These are phyloP conservation scores for Suillus variegatus DNA, from an alignment of 768 basidiomycete species.

Conservation along the genomic window DNA sequence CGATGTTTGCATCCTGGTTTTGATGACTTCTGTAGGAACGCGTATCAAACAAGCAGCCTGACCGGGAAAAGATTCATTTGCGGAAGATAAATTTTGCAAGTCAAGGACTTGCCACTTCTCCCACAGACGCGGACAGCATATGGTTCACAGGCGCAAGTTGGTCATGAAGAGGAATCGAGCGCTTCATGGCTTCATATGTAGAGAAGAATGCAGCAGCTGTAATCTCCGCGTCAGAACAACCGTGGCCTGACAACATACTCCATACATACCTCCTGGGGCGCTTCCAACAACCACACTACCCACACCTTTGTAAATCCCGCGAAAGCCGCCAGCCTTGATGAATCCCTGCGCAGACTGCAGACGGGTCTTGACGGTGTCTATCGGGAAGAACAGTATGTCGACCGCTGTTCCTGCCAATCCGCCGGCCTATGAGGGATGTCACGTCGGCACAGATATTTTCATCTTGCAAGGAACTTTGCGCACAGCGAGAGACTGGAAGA, in stretches of 20 bases:
- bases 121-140: conserved; percentile 58
- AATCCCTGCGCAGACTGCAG: conserved; percentile 91
- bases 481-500: conserved; percentile 50
- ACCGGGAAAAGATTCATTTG: conserved; percentile 10
- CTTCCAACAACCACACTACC: conserved; percentile 95
- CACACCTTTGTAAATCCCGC: conserved; percentile 88
- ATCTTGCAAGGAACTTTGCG: conserved; percentile 20
- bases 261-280: conserved; percentile 82
- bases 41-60: conserved; percentile 90
- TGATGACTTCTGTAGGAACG: conserved; percentile 96
- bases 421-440: conserved; percentile 60
- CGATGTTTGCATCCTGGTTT: conserved; percentile 88
- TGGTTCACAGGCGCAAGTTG: conserved; percentile 67
- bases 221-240: conserved; percentile 5
- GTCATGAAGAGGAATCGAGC: conserved; percentile 59
- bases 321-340: conserved; percentile 80
- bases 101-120: conserved; percentile 51
- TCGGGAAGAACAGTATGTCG: conserved; percentile 94
- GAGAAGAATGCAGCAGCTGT: conserved; percentile 95
- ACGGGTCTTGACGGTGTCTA: conserved; percentile 96
- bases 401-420: conserved; percentile 92
- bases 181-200: conserved; percentile 89
- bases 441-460: conserved; percentile 13
- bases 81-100: conserved; percentile 16
- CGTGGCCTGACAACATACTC: neutral